Base-by-base conservation (phyloP, 257 asterid species). In the Buddleja alternifolia region DNA sequence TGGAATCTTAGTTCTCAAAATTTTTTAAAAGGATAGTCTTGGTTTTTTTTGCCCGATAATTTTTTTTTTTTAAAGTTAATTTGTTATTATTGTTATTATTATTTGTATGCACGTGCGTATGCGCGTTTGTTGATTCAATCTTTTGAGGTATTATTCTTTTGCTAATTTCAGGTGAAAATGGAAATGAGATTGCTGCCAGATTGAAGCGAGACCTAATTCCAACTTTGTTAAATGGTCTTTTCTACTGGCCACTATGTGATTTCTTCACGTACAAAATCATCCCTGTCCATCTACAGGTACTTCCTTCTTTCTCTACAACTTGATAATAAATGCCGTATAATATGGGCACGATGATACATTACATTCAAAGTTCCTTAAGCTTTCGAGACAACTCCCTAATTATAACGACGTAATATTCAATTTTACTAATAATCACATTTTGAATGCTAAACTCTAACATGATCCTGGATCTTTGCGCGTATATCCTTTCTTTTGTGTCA, bases 221-320 rank as follows among this genome's bases (percentile, higher is more conserved):
- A 0, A 90, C 97, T 53, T 60, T 86, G 83, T 63, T 77, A 60
- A 84, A 76, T 25, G 98, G 97, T 50, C 86, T 90, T 47, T 53
- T 93, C 71, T 88, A 73, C 81, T 93, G 96, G 98, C 98, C 98
- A 11, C 5, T 84, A 8, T 93, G 98, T 54, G 98, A 93, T 73
- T 88, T 90, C 83, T 50, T 93, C 60, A 90, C 97, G 20, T 90
- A 73, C 85, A 93, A 82, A 83, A 60, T 82, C 74, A 63, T 93
- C 79, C 96, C 97, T 4, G 88, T 90, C 70, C 96, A 83, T 78
- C 83, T 93, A 47, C 95, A 88, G 97, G 98, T 91, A 74, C 65
- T 19, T 68, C n/a, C 44, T 17, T 34, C 48, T 37, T 36, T 60
- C 45, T 51, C 36, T 19, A 60, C 15, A 70, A 54, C 15, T 21